Percentiles rank a stretch among this genome's conserved stretches.
Evolutionary conservation across 1,284 basidiomycete genomes (phyloP).

Genomic region (Hemileia vastatrix): DNA sequence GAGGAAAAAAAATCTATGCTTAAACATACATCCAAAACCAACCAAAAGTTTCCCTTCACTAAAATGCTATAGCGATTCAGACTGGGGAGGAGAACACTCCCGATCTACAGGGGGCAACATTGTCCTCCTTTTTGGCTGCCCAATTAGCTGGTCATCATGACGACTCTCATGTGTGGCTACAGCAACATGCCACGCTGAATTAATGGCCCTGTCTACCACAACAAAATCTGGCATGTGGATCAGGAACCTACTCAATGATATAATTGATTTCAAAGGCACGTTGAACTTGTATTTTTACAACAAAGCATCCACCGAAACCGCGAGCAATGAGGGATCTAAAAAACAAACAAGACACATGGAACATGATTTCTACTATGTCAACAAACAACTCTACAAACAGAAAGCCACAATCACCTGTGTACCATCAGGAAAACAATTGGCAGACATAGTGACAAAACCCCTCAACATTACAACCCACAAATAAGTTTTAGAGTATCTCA

Average conservation of each 20-base stretch:
- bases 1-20: background rate
- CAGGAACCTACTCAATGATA: background rate
- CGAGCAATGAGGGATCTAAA: background rate
- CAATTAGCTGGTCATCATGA: slow-evolving; percentile 1
- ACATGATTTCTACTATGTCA: background rate
- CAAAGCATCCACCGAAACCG: background rate
- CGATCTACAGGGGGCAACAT: background rate
- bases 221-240: background rate
- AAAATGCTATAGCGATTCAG: background rate
- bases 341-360: background rate
- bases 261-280: background rate
- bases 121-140: background rate
- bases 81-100: slow-evolving; percentile 9
- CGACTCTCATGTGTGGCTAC: background rate
- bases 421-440: background rate
- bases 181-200: slow-evolving; percentile 1
- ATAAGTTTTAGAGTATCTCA: too few species aligned
- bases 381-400: background rate
- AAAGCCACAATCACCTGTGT: background rate
- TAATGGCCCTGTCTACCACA: background rate
- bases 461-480: too few species aligned
- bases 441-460: slow-evolving; percentile 4
- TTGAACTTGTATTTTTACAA: too few species aligned
- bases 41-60: background rate
- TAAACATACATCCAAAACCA: background rate